Evolutionary conservation across 1,284 basidiomycete species (phyloP).

Genomic region (Puccinia coronata): DNA sequence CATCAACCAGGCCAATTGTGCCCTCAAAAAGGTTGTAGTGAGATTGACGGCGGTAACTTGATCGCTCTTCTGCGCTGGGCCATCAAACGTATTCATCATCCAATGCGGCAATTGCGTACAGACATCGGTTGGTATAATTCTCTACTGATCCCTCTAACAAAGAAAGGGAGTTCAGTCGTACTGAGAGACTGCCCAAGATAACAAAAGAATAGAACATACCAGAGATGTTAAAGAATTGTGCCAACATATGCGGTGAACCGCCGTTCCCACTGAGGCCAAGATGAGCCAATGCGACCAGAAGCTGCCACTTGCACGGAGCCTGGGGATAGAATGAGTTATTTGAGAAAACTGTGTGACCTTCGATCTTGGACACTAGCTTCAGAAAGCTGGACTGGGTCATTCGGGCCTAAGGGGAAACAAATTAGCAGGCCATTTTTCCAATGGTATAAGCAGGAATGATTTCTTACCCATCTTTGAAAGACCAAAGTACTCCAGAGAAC

Average conservation of each 20-base stretch:
- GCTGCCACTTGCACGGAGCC: background rate
- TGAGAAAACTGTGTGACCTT: background rate
- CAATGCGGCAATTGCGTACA: background rate
- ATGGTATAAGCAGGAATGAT: background rate
- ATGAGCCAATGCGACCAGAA: background rate
- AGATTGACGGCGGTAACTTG: too few relatives aligned
- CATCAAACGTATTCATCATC: background rate
- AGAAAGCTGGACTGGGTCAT: background rate
- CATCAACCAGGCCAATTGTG: too few relatives aligned
- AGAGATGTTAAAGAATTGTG: constrained; percentile 1
- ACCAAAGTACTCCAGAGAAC: background rate
- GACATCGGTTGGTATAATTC: constrained; percentile 12
- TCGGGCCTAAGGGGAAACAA: background rate
- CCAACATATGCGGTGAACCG: background rate
- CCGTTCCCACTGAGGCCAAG: constrained; percentile 19
- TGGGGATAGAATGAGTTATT: constrained; percentile 1
- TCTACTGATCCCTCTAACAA: background rate
- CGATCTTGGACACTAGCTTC: background rate
- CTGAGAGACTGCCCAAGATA: background rate
- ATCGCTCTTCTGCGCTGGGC: background rate
- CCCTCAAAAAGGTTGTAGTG: background rate
- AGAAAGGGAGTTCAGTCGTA: background rate
- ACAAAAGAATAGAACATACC: background rate
- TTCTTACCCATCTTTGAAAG: background rate
- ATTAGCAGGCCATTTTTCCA: background rate